These are phyloP conservation scores for Ustilago loliicola DNA, from an alignment of 1,284 basidiomycete genomes.

Conservation along the genomic window DNA sequence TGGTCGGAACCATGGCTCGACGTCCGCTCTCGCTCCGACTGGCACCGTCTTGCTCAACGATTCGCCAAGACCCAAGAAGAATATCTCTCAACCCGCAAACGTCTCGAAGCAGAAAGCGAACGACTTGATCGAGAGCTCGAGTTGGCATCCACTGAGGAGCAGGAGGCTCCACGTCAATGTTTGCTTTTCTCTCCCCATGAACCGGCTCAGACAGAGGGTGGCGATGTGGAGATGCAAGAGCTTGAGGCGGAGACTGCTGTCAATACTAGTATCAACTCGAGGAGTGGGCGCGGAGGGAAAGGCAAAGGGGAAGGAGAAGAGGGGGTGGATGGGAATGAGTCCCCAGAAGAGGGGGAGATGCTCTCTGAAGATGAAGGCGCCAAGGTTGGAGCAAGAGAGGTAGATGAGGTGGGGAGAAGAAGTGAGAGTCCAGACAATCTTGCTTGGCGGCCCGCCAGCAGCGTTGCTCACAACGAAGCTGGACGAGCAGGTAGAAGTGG, in stretches of 20 bases:
- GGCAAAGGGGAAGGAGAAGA: conserved; percentile 4
- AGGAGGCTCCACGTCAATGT: conserved; percentile 20
- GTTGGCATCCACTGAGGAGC: conserved; percentile 32
- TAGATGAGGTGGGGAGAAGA: not conserved
- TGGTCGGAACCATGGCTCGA: conserved; percentile 56
- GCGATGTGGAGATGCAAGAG: conserved; percentile 10
- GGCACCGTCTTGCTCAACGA: conserved; percentile 47
- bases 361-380: conserved; percentile 28
- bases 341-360: conserved; percentile 55
- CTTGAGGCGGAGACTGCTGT: conserved; percentile 27
- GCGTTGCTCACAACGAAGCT: no score
- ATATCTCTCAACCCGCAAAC: conserved; percentile 20
- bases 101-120: conserved; percentile 38
- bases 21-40: conserved; percentile 42
- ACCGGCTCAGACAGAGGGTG: not conserved
- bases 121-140: conserved; percentile 35
- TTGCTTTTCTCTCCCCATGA: conserved; percentile 39
- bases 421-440: conserved; percentile 42
- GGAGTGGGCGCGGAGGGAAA: not conserved
- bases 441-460: conserved; percentile 24
- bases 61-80: conserved; percentile 49
- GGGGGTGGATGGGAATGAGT: conserved; percentile 32
- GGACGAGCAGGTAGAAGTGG: not conserved
- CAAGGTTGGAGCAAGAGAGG: no score
- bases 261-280: conserved; percentile 31